phyloP scores from a whole-genome alignment of 2,329 filamentous ascomycete genomes.

The Fusarium mangiferae region DNA sequence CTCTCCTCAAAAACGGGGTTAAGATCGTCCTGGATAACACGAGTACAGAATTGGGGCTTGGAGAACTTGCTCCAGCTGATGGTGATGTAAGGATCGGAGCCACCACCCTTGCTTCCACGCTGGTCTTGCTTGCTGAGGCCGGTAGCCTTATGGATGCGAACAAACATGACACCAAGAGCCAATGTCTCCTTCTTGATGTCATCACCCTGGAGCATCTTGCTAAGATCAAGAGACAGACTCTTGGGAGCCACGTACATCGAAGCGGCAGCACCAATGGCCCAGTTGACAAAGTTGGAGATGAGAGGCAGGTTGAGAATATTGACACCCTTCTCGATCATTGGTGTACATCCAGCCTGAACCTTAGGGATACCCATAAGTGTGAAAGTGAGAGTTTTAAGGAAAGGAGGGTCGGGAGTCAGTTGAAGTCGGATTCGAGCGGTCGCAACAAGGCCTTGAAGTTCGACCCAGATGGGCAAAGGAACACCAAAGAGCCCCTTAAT shows the following conservation, averaged over 20 bases:
- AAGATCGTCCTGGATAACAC: conserved; percentile 93
- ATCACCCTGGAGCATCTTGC: conserved; percentile 90
- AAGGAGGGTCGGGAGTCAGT: conserved; percentile 90
- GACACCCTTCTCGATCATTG: conserved; percentile 89
- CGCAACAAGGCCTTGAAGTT: conserved; percentile 89
- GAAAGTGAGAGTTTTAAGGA: conserved; percentile 90
- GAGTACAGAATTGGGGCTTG: conserved; percentile 97
- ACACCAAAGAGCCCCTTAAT: conserved; percentile 89
- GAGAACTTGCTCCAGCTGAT: conserved; percentile 95
- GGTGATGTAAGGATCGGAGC: conserved; percentile 95
- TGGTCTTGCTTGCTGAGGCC: conserved; percentile 92
- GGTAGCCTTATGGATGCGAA: conserved; percentile 88
- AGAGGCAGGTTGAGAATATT: conserved; percentile 92
- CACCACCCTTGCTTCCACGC: conserved; percentile 83
- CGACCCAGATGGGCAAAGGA: conserved; percentile 87
- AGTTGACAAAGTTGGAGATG: conserved; percentile 97
- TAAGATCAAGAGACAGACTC: conserved; percentile 89
- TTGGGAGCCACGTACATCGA: conserved; percentile 96
- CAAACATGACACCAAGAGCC: conserved; percentile 89
- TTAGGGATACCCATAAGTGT: conserved; percentile 95
- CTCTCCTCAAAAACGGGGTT: conserved; percentile 94
- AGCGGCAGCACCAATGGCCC: conserved; percentile 86
- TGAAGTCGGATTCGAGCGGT: conserved; percentile 86
- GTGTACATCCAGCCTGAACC: conserved; percentile 87
- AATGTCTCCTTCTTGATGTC: conserved; percentile 89